Conservation (phyloP, 2,329 filamentous ascomycete genomes). For the Tolypocladium capitatum region DNA sequence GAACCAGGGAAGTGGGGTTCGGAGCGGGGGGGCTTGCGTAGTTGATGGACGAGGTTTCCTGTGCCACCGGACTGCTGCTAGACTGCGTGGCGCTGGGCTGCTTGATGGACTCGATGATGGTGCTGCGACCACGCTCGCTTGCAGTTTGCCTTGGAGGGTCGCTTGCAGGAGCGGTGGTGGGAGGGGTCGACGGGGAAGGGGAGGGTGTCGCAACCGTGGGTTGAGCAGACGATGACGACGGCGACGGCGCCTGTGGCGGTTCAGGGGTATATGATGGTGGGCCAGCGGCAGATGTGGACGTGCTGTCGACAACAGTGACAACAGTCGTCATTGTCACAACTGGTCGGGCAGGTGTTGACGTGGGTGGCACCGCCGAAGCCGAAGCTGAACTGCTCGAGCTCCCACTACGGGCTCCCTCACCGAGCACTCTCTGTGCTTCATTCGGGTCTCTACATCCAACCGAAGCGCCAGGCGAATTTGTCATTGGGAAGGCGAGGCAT, state of each 20-base stretch:
- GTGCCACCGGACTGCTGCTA: background rate
- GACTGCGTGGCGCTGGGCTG: conserved; percentile 6
- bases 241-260: conserved; percentile 5
- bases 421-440: conserved; percentile 29
- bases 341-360: conserved; percentile 6
- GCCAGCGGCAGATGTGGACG: background rate
- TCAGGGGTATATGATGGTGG: conserved; percentile 1
- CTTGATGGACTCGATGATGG: conserved; percentile 15
- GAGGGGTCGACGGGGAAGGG: background rate
- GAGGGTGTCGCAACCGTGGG: background rate
- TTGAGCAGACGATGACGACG: background rate
- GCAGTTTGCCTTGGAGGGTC: background rate
- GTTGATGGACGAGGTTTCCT: conserved; percentile 3
- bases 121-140: conserved; percentile 4
- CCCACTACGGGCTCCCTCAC: conserved; percentile 8
- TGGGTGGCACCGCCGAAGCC: conserved; percentile 1
- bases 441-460: conserved; percentile 32
- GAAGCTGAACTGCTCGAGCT: background rate
- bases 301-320: conserved; percentile 14
- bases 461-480: conserved; percentile 29
- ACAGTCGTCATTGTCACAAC: conserved; percentile 18
- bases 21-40: background rate
- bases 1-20: conserved; percentile 11
- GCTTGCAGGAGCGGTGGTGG: background rate
- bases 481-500: conserved; percentile 44